Percentiles rank a stretch among this genome's conserved stretches.
Conservation (phyloP, 2,329 filamentous ascomycete genomes). For the Periconia digitata region DNA sequence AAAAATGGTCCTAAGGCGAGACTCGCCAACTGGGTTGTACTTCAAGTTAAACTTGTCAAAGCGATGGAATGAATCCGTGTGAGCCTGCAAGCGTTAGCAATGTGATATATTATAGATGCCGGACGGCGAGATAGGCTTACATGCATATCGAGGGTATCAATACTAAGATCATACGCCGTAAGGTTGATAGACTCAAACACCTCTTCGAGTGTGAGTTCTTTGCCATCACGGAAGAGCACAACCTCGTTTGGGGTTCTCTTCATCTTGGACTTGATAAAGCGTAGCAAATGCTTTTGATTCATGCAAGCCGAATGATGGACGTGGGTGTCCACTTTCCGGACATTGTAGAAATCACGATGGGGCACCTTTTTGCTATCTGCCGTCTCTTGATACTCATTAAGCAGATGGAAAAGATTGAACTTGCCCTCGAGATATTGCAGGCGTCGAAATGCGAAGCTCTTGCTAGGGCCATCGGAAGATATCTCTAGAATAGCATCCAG, state of each 20-base stretch:
- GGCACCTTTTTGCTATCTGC: constrained; percentile 97
- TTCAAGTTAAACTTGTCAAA: constrained; percentile 99
- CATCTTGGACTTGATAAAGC: constrained; percentile 99
- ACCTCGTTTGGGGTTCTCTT: constrained; percentile 96
- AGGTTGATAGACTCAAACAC: constrained; percentile 98
- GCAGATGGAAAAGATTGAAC: constrained; percentile 88
- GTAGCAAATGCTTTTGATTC: constrained; percentile 97
- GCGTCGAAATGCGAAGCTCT: constrained; percentile 93
- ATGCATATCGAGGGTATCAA: constrained; percentile 99
- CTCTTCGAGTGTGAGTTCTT: constrained; percentile 84
- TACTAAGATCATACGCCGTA: constrained; percentile 95
- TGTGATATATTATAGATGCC: neutral
- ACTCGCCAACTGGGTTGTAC: constrained; percentile 97
- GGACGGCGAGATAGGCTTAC: constrained; percentile 52
- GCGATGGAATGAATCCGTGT: constrained; percentile 96
- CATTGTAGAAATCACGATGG: constrained; percentile 98
- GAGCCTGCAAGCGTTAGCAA: constrained; percentile 60
- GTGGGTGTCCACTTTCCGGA: constrained; percentile 97
- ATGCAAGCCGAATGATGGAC: constrained; percentile 99
- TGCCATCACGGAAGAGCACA: constrained; percentile 88
- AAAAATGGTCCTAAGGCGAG: constrained; percentile 94
- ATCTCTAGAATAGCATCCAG: constrained; percentile 82
- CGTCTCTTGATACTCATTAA: constrained; percentile 97
- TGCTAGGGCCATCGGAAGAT: constrained; percentile 94
- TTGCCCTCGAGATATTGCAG: constrained; percentile 96